Percentiles rank a stretch among this genome's conserved stretches.
Evolutionary conservation across 2,329 filamentous ascomycete species (phyloP).

Genomic region (Proliferodiscus dingleyae): DNA sequence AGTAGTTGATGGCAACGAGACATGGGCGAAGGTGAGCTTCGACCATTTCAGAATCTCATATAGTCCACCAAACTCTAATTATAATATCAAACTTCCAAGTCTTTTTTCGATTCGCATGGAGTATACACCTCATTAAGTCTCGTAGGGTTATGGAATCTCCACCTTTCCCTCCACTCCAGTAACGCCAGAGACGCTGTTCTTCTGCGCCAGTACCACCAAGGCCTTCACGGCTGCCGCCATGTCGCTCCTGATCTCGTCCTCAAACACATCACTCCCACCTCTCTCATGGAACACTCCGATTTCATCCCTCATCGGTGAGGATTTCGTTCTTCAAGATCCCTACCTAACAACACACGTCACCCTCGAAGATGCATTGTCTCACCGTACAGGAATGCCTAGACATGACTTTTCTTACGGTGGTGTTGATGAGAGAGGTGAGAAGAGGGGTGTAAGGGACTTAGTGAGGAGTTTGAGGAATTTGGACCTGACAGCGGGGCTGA

Average conservation of each 20-base stretch:
- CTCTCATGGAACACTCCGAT: conserved; percentile 45
- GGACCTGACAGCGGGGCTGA: conserved; percentile 37
- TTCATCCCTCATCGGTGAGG: conserved; percentile 42
- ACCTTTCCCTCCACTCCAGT: conserved; percentile 35
- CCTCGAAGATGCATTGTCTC: conserved; percentile 49
- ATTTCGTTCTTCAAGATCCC: conserved; percentile 46
- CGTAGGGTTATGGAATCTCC: conserved; percentile 37
- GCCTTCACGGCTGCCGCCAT: conserved; percentile 48
- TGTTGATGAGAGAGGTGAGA: conserved; percentile 21
- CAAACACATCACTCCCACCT: conserved; percentile 20
- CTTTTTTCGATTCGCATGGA: neutral
- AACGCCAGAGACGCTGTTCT: conserved; percentile 48
- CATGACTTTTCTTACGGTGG: conserved; percentile 36
- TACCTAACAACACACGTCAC: conserved; percentile 46
- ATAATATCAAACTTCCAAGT: neutral
- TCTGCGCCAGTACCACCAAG: conserved; percentile 52
- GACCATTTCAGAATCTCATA: conserved; percentile 3
- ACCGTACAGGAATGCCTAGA: conserved; percentile 46
- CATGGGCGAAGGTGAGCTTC: conserved; percentile 36
- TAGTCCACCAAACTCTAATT: neutral
- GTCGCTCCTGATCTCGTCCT: conserved; percentile 35
- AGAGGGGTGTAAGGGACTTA: conserved; percentile 21
- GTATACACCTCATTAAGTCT: neutral
- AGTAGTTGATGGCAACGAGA: conserved; percentile 41
- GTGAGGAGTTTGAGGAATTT: conserved; percentile 43